Evolutionary conservation across 78 protist species (phyloP).

Genomic region (Speleostelium caveatum): DNA sequence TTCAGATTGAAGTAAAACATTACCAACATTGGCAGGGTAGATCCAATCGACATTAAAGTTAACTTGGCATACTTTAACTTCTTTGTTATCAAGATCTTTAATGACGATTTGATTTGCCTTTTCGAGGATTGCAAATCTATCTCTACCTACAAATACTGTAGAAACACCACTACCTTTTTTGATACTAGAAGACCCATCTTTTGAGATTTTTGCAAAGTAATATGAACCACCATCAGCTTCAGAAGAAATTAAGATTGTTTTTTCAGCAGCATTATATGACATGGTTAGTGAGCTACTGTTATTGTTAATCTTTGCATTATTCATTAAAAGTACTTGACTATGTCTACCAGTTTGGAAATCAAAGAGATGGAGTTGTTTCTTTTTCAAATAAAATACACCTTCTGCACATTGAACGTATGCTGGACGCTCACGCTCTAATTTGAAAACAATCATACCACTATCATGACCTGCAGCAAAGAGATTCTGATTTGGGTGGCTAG

Average conservation of each 20-base stretch:
- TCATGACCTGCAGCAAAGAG: slow-evolving; percentile 99
- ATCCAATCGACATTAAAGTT: slow-evolving; percentile 84
- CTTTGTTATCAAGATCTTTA: slow-evolving; percentile 89
- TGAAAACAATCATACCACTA: slow-evolving; percentile 93
- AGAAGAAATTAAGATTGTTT: slow-evolving; percentile 75
- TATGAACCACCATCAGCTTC: slow-evolving; percentile 93
- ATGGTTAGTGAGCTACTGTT: slow-evolving; percentile 47
- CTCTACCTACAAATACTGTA: slow-evolving; percentile 95
- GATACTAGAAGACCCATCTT: slow-evolving; percentile 48
- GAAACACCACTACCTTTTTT: slow-evolving; percentile 89
- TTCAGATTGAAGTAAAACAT: slow-evolving; percentile 86
- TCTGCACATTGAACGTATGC: slow-evolving; percentile 73
- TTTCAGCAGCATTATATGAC: slow-evolving; percentile 90
- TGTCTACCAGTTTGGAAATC: slow-evolving; percentile 77
- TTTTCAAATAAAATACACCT: slow-evolving; percentile 89
- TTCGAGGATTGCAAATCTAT: slow-evolving; percentile 96
- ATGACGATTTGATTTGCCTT: slow-evolving; percentile 84
- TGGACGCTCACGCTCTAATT: slow-evolving; percentile 98
- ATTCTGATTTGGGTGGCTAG: slow-evolving; percentile 92
- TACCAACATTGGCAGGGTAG: slow-evolving; percentile 93
- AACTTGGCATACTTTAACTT: slow-evolving; percentile 87
- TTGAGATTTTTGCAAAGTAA: slow-evolving; percentile 87
- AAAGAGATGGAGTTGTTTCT: slow-evolving; percentile 85
- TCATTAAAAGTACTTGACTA: slow-evolving; percentile 17
- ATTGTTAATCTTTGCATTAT: slow-evolving; percentile 36